Base-by-base conservation (phyloP, 2,329 filamentous ascomycete genomes). In the Botrytis deweyae region DNA sequence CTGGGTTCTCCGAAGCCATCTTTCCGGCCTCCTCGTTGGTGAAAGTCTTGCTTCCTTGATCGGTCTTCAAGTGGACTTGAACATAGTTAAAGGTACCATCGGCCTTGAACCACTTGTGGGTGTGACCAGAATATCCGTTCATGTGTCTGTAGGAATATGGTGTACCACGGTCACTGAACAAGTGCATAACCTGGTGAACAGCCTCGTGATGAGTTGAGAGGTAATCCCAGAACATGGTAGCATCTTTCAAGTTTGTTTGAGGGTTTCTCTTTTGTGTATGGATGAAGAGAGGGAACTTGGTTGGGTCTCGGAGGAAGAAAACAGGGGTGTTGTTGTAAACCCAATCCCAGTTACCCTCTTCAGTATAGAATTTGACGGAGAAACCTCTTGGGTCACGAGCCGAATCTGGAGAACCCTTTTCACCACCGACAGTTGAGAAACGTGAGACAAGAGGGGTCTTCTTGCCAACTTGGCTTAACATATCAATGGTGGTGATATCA, bases 231-330 rank as follows among this genome's bases (percentile, higher is more conserved):
- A 82, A 86, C 81, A 82, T 80, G 42, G 78, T 80, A 25, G 90
- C 89, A 81, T 92, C 89, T 66, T 88, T 90, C 70, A 93, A 83
- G 81, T 93, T 91, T 52, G 90, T 93, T 77, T 89, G 87, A 1
- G 92, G 92, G 82, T 94, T 87, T 67, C 91, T 87, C 86, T 94
- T 94, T 83, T 94, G 92, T 6, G 91, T 92, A 84, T 93, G 91
- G 76, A 93, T 93, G 82, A 93, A 91, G 80, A 90, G 84, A 52
- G 91, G 91, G 83, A 93, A 94, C 81, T 93, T 93, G 79, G 88
- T 87, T 3, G 92, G 91, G 78, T 94, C 92, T 62, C 92, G 87
- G 38, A 94, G 79, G 85, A 94, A 94, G 86, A 94, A 94, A 40
- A 93, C 86, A 1, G 92, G 92, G 0, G 91, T 93, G 83, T 94